Evolutionary conservation across 1,284 basidiomycete genomes (phyloP).

Genomic region (Mycosarcoma mackinlayi): DNA sequence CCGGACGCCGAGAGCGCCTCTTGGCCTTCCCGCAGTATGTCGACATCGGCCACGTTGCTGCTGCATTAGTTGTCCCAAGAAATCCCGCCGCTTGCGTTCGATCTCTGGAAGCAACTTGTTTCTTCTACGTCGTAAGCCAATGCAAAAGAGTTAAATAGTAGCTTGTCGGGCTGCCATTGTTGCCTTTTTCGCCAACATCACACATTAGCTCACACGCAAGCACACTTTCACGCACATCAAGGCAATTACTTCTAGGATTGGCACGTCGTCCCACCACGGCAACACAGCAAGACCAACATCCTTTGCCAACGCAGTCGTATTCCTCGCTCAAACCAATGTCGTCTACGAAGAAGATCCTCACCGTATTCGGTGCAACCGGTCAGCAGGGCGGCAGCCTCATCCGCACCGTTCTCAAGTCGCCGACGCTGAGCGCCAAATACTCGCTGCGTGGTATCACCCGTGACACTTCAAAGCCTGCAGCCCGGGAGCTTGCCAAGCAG

Average conservation of each 20-base stretch:
- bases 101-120: too few species aligned
- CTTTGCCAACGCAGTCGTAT: neutral
- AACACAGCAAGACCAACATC: neutral
- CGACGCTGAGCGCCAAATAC: constrained; percentile 32
- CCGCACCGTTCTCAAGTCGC: constrained; percentile 33
- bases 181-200: neutral
- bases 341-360: constrained; percentile 36
- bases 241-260: too few species aligned
- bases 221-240: too few species aligned
- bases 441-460: constrained; percentile 53
- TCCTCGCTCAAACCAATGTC: constrained; percentile 8
- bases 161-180: too few species aligned
- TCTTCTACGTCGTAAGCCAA: too few species aligned
- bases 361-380: constrained; percentile 54
- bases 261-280: neutral
- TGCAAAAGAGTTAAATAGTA: too few species aligned
- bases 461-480: constrained; percentile 38
- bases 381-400: constrained; percentile 54
- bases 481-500: constrained; percentile 41
- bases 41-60: too few species aligned
- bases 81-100: too few species aligned
- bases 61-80: too few species aligned
- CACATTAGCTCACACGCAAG: too few species aligned
- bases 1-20: too few species aligned
- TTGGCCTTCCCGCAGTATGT: too few species aligned